Conservation (phyloP, 2,329 filamentous ascomycete genomes). For the Exserohilum turcica region DNA sequence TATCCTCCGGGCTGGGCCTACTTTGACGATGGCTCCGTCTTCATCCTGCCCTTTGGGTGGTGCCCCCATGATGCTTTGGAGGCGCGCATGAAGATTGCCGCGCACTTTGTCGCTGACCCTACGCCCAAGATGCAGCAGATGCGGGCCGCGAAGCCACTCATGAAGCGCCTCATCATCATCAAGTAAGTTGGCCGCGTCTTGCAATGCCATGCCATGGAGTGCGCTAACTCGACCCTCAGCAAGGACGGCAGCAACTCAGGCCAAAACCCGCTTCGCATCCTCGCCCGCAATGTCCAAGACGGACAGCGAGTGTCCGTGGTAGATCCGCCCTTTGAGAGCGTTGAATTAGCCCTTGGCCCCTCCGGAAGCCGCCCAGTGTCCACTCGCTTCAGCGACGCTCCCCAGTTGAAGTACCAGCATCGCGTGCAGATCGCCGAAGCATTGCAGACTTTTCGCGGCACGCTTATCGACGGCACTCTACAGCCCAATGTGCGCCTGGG, state of each 20-base stretch:
- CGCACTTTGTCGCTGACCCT: slow-evolving; percentile 17
- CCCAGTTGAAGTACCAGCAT: neutral
- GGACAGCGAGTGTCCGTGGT: slow-evolving; percentile 10
- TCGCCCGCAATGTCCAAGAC: slow-evolving; percentile 17
- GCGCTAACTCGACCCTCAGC: slow-evolving; percentile 8
- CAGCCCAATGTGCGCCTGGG: slow-evolving; percentile 29
- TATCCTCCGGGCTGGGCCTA: slow-evolving; percentile 23
- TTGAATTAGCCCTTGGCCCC: slow-evolving; percentile 9
- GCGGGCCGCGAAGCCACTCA: slow-evolving; percentile 1
- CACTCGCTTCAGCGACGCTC: slow-evolving; percentile 5
- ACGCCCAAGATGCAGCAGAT: slow-evolving; percentile 13
- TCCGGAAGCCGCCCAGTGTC: slow-evolving; percentile 1
- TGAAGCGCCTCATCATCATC: slow-evolving; percentile 18
- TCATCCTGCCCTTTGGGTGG: slow-evolving; percentile 11
- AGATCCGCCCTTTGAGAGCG: slow-evolving; percentile 13
- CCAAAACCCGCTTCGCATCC: slow-evolving; percentile 4
- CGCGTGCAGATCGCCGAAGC: slow-evolving; percentile 5
- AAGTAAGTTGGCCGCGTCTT: slow-evolving; percentile 11
- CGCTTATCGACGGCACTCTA: slow-evolving; percentile 23
- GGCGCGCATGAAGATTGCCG: slow-evolving; percentile 20
- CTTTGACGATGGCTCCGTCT: slow-evolving; percentile 32
- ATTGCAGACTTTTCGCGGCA: slow-evolving; percentile 24
- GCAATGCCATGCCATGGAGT: no score
- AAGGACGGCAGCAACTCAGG: neutral
- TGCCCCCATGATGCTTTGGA: slow-evolving; percentile 22